Base-by-base conservation (phyloP, 2,329 filamentous ascomycete species). In the Chrysoporthe puriensis region DNA sequence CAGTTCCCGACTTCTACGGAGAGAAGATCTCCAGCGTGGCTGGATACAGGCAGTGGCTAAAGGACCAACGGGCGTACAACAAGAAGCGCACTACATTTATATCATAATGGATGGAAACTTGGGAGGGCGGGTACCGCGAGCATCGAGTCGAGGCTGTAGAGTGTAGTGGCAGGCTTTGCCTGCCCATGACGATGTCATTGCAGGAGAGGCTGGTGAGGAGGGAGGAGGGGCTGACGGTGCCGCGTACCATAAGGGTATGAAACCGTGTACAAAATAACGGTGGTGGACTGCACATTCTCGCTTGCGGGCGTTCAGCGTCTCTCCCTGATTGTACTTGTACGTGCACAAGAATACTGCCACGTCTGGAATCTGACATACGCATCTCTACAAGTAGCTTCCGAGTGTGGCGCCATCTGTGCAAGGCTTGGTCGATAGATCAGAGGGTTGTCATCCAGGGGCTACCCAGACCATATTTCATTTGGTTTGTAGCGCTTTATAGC, bases 61-160 rank as follows among this genome's bases (percentile, higher is more conserved):
- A 97, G 85, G 96, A 99, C 77, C 96, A 98, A 84, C 86, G 95
- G 70, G 95, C 94, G 11, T 99, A 97, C 82, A 97, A 97, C 83
- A 94, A 94, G 84, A 97, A 96, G 88, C 90, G 88, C 78, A 88
- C 83, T 72, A 87, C 82, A 74, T 88, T 89, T 78, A 80, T 90
- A 71, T 90, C 78, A 54, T 54, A 82, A 66, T 58, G 48, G 46
- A 21, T 16, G 21, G n/a, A 66, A 26, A 54, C 11, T 59, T 62
- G n/a, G 56, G 4, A 42, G 67, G 44, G 44, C 3, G 14, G 26
- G 5, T 7, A n/a, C 57, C n/a, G 26, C 3, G 34, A 21, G 11
- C 48, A 52, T 52, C 48, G 26, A 52, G 21, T 32, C 21, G n/a
- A 52, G 9, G 11, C 6, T 16, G 11, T 2, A 11, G 11, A 32